Evolutionary conservation across 2,329 filamentous ascomycete species (phyloP).

Genomic region (Talaromyces sp.): DNA sequence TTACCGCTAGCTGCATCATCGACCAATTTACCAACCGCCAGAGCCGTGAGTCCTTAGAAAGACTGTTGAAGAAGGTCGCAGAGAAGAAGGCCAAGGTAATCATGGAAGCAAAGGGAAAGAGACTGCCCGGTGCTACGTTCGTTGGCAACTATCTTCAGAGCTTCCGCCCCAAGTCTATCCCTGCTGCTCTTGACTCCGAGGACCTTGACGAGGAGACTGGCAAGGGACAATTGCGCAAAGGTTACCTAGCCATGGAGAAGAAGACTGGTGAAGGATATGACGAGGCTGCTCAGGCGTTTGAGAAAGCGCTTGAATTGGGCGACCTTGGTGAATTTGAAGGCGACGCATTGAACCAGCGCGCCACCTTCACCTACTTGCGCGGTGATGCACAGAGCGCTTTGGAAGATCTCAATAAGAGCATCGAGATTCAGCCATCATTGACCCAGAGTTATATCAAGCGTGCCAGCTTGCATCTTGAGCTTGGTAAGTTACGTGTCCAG

Average conservation of each 20-base stretch:
- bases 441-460: slow-evolving; percentile 99
- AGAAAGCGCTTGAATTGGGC: slow-evolving; percentile 78
- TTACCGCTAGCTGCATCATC: slow-evolving; percentile 98
- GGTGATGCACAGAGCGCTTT: slow-evolving; percentile 83
- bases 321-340: slow-evolving; percentile 80
- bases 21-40: slow-evolving; percentile 92
- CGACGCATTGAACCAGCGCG: slow-evolving; percentile 92
- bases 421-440: slow-evolving; percentile 80
- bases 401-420: slow-evolving; percentile 83
- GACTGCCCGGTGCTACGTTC: slow-evolving; percentile 91
- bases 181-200: slow-evolving; percentile 77
- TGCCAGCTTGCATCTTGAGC: slow-evolving; percentile 94
- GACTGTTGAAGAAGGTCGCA: slow-evolving; percentile 92
- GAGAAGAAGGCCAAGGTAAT: slow-evolving; percentile 92
- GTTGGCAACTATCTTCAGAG: slow-evolving; percentile 98
- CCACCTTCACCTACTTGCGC: slow-evolving; percentile 89
- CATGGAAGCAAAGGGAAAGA: slow-evolving; percentile 73
- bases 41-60: slow-evolving; percentile 85
- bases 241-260: slow-evolving; percentile 73
- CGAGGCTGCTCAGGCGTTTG: slow-evolving; percentile 79
- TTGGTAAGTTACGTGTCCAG: slow-evolving; percentile 56
- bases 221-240: slow-evolving; percentile 79
- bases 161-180: slow-evolving; percentile 80
- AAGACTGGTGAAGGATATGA: slow-evolving; percentile 91
- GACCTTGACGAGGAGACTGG: slow-evolving; percentile 75